Base-by-base conservation (phyloP, 805 yeast genomes). In the Suhomyces xylopsoci region DNA sequence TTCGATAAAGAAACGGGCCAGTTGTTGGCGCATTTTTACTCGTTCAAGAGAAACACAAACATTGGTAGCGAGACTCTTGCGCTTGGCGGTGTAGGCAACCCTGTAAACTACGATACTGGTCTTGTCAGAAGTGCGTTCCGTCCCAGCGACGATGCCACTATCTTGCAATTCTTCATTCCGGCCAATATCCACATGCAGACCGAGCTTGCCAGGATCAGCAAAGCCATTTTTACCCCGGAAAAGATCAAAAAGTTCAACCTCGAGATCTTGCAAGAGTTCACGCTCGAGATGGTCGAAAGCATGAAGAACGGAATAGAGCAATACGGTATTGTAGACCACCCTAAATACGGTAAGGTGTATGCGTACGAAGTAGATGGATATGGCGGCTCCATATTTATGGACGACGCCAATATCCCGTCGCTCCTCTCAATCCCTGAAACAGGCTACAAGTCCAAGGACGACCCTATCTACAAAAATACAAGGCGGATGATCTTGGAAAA, bases 311-410 rank as follows among this genome's bases (percentile, higher is more conserved):
- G 90, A 0, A 82, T 90, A 45, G 77, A 80, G 62, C 71, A 80
- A 36, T 76, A 81, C 67, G 96, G 88, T 0, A 78, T 85, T 1
- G 76, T 83, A n/a, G 70, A 82, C 2, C 94, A 90, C 65, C 84
- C 87, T 2, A 67, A 59, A 9, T 87, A 74, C 67, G 97, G 97
- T 1, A 75, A 79, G 55, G 96, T 90, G 5, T 88, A 82, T 60
- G 97, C 97, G 0, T 90, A 85, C 61, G 97, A 90, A 66, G 85
- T 90, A 17, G 97, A 91, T 66, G 97, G 97, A 0, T 90, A 79
- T 63, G 96, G 96, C 2, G 77, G 94, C 25, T 57, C 78, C 0
- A 71, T 81, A 22, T 76, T 84, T 56, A 90, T 90, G 96, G 96
- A 90, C 67, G 97, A 90, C 68, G 97, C 97, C 20, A 91, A 91